A percentile compares a stretch with the other conserved stretches of the same genome.
Conservation (phyloP, 176 grass and related monocot species). For the Melocanna baccifera region DNA sequence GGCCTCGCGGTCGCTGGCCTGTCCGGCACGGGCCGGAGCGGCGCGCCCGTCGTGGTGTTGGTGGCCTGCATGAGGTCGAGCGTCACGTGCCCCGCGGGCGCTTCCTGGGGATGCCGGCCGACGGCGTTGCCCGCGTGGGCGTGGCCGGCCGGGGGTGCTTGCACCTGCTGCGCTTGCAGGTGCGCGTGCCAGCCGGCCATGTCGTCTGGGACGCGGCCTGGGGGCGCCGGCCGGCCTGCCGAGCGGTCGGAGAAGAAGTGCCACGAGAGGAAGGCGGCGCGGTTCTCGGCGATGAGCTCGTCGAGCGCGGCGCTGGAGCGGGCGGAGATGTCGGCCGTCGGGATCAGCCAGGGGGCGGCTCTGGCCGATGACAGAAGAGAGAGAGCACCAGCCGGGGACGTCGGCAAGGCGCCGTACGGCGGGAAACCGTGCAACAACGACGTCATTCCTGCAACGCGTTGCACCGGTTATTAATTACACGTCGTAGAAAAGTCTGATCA, state of each 20-base stretch:
- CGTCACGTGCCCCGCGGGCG: slow-evolving; percentile 47
- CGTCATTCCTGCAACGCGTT: slow-evolving; percentile 36
- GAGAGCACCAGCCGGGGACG: slow-evolving; percentile 60
- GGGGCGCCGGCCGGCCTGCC: too few species aligned
- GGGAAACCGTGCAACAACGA: slow-evolving; percentile 30
- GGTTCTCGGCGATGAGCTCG: slow-evolving; percentile 91
- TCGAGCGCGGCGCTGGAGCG: slow-evolving; percentile 69
- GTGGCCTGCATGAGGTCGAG: slow-evolving; percentile 79
- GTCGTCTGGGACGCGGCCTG: not conserved
- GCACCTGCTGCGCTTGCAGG: slow-evolving; percentile 4
- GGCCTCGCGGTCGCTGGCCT: slow-evolving; percentile 9
- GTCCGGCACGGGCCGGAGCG: slow-evolving; percentile 28
- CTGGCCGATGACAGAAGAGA: slow-evolving; percentile 82
- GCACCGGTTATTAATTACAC: not conserved
- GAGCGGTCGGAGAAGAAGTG: slow-evolving; percentile 51
- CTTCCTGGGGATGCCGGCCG: not conserved
- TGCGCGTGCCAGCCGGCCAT: not conserved
- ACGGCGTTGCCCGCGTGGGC: not conserved
- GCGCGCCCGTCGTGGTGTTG: not conserved
- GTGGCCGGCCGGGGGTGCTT: not conserved
- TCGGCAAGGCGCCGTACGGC: slow-evolving; percentile 5
- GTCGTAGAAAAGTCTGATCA: not conserved
- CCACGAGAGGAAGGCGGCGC: slow-evolving; percentile 54
- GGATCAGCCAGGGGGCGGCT: slow-evolving; percentile 40
- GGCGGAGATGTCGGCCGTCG: slow-evolving; percentile 44